Base-by-base conservation (phyloP, 2,329 filamentous ascomycete genomes). In the Cylindrodendrum hubeiense region DNA sequence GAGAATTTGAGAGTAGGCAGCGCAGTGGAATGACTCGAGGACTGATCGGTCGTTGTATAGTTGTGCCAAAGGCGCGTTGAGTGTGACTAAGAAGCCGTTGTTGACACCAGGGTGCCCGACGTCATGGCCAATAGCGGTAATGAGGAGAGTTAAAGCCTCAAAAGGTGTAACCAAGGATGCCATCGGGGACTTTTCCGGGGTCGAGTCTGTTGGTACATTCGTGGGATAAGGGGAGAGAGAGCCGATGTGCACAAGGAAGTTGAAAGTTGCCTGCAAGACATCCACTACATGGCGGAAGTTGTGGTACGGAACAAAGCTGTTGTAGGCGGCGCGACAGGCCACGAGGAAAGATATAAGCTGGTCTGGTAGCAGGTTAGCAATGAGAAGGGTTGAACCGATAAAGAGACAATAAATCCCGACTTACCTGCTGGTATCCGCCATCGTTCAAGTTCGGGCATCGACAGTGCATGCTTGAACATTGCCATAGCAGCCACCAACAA, bases 251-350 rank as follows among this genome's bases (percentile, higher is more conserved):
- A 98, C 85, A 6, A 98, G 87, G 76, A 98, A 97, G 81, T 92
- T 90, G 78, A 98, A 98, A 4, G 94, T 90, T 1, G 95, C 97
- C 79, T 98, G 95, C 57, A 98, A 85, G 28, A 99, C 96, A 79
- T 99, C 96, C 67, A 98, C 91, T 22, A 97, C 96, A 80, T 99
- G 96, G 59, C 95, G 92, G 79, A 98, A 99, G 80, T 99, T 99
- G 84, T 99, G 96, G 76, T 98, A 99, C 22, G 95, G 93, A 37
- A 98, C 94, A 78, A 97, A 97, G 63, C 89, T 92, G 79, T 98
- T 98, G 82, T 99, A 99, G n/a, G 96, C 93, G 51, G 92, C 90
- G 67, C 95, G 91, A 75, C 94, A 96, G 57, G 95, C 94, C 67
- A 97, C 87, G 66, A 98, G 85, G 76, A 97, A 98, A 58, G 89